These are phyloP conservation scores for Pterocarpus santalinus DNA, from an alignment of 306 rosid species.

Conservation along the genomic window DNA sequence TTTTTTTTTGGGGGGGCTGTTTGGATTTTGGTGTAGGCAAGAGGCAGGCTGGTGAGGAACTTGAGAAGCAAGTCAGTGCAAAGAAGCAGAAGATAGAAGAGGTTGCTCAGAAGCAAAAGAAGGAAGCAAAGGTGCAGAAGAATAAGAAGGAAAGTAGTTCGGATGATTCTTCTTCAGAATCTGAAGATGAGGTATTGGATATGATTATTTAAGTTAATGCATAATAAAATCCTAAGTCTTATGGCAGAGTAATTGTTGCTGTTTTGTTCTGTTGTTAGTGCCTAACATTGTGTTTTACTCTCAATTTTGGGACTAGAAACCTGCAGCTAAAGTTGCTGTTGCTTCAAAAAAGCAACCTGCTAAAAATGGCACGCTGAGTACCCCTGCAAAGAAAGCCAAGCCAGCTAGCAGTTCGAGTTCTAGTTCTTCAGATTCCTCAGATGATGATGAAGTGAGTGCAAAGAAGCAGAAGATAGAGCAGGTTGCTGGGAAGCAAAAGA, in stretches of 20 bases:
- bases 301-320: constrained; percentile 42
- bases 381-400: constrained; percentile 50
- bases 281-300: no score
- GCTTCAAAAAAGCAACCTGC: constrained; percentile 45
- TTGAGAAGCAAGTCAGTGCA: constrained; percentile 60
- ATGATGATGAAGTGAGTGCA: constrained; percentile 37
- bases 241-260: background rate
- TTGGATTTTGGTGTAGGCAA: constrained; percentile 55
- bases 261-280: background rate
- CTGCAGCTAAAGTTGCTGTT: constrained; percentile 46
- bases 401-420: constrained; percentile 36
- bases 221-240: background rate
- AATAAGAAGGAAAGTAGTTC: constrained; percentile 71
- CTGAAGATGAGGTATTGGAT: constrained; percentile 64
- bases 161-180: constrained; percentile 66
- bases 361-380: constrained; percentile 52
- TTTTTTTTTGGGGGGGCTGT: background rate
- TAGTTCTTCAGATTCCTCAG: background rate
- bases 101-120: constrained; percentile 65
- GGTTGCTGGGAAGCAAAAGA: constrained; percentile 64
- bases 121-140: constrained; percentile 56
- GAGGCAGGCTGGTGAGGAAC: constrained; percentile 69
- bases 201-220: background rate
- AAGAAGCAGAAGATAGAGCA: constrained; percentile 76
- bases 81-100: constrained; percentile 79